phyloP scores from a whole-genome alignment of 148 eudicot genomes.

The Drosera capensis region DNA sequence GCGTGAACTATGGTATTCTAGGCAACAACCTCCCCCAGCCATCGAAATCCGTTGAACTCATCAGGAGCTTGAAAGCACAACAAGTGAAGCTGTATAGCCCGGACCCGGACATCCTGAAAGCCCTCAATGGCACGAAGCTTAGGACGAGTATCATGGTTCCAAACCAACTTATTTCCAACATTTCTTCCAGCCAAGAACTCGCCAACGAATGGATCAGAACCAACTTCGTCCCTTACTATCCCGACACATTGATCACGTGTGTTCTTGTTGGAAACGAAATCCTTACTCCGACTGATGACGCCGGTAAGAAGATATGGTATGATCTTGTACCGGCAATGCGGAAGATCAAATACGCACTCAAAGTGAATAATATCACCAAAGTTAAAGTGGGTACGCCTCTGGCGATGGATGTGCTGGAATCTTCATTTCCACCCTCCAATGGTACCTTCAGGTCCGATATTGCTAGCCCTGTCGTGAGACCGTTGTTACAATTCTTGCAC shows the following conservation, averaged over 20 bases:
- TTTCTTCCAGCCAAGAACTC: conserved; percentile 29
- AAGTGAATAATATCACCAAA: conserved; percentile 23
- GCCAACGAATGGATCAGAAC: conserved; percentile 50
- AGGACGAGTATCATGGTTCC: conserved; percentile 53
- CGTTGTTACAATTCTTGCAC: conserved; percentile 39
- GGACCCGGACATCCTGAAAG: conserved; percentile 43
- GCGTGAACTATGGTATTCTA: conserved; percentile 56
- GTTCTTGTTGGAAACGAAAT: conserved; percentile 76
- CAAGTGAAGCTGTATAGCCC: conserved; percentile 53
- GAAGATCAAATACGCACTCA: conserved; percentile 20
- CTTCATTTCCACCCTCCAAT: conserved; percentile 60
- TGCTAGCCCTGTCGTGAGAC: conserved; percentile 15
- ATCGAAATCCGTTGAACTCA: conserved; percentile 28
- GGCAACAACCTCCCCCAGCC: conserved; percentile 60
- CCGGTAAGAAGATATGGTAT: conserved; percentile 16
- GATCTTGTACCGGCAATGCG: conserved; percentile 59
- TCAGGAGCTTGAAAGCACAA: conserved; percentile 33
- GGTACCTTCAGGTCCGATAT: conserved; percentile 36
- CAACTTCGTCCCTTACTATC: conserved; percentile 51
- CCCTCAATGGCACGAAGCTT: conserved; percentile 33
- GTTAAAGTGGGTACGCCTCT: conserved; percentile 67
- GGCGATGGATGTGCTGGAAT: conserved; percentile 62
- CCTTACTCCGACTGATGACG: conserved; percentile 17
- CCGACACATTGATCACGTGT: conserved; percentile 42
- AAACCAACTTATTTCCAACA: conserved; percentile 32